Evolutionary conservation across 768 basidiomycete genomes (phyloP).

Genomic region (Tubosaeta sp.): DNA sequence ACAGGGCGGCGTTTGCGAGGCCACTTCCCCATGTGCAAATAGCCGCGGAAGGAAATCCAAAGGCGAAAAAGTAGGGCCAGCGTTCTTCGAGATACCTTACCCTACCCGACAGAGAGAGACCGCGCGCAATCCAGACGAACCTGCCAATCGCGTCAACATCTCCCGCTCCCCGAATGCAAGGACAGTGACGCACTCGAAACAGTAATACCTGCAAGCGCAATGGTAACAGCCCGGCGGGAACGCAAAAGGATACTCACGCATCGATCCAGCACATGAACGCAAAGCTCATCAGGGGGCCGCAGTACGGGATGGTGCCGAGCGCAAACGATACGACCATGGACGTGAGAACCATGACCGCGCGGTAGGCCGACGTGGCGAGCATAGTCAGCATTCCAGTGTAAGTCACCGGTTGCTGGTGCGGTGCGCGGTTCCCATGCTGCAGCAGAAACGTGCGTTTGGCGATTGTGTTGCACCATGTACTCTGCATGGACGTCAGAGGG

Average conservation of each 20-base stretch:
- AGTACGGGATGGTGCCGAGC: constrained; percentile 57
- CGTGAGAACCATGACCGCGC: constrained; percentile 76
- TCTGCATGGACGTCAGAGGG: constrained; percentile 40
- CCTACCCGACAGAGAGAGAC: constrained; percentile 61
- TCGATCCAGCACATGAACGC: constrained; percentile 83
- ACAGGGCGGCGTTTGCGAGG: constrained; percentile 77
- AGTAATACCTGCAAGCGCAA: constrained; percentile 62
- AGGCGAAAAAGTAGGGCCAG: constrained; percentile 86
- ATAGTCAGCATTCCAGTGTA: constrained; percentile 70
- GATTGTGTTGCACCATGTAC: constrained; percentile 71
- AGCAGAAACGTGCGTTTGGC: constrained; percentile 70
- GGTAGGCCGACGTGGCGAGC: constrained; percentile 77
- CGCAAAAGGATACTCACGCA: constrained; percentile 54
- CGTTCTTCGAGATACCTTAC: constrained; percentile 79
- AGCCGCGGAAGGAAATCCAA: constrained; percentile 72
- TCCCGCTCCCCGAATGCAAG: not conserved
- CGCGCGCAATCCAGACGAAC: constrained; percentile 76
- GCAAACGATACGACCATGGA: constrained; percentile 66
- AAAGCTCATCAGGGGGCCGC: constrained; percentile 60
- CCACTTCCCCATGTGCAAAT: constrained; percentile 71
- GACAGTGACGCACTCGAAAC: constrained; percentile 64
- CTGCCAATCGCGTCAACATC: constrained; percentile 34
- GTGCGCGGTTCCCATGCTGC: constrained; percentile 62
- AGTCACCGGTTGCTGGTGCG: constrained; percentile 48
- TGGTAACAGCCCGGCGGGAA: not conserved